phyloP scores from a whole-genome alignment of 495 filamentous ascomycete genomes.

The Darksidea phi region DNA sequence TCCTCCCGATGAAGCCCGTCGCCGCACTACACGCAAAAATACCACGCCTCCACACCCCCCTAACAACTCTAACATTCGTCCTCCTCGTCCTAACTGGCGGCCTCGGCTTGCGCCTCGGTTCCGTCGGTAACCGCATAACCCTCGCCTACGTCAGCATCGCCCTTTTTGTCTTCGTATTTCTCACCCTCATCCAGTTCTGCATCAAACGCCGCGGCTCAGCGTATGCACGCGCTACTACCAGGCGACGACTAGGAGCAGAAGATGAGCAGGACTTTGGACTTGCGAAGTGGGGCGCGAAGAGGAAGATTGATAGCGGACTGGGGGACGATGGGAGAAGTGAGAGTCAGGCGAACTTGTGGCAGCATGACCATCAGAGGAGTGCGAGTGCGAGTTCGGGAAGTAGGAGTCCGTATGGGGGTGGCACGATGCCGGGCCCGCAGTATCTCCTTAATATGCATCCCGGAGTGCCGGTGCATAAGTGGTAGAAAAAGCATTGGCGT shows the following conservation, averaged over 20 bases:
- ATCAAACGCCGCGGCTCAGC: constrained; percentile 21
- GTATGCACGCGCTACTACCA: constrained; percentile 7
- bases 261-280: constrained; percentile 25
- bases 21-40: constrained; percentile 4
- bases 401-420: constrained; percentile 23
- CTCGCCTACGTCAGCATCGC: constrained; percentile 20
- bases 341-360: neutral
- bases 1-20: constrained; percentile 23
- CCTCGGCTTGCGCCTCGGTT: constrained; percentile 29
- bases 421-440: constrained; percentile 32
- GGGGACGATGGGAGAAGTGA: neutral
- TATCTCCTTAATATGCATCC: constrained; percentile 36
- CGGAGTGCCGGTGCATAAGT: constrained; percentile 29
- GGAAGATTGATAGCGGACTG: neutral
- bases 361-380: constrained; percentile 11
- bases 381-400: constrained; percentile 4
- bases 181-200: constrained; percentile 18
- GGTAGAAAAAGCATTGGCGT: too few relatives aligned
- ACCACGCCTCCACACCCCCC: constrained; percentile 24
- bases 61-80: constrained; percentile 16
- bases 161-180: constrained; percentile 16
- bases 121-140: constrained; percentile 9
- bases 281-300: neutral
- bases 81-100: constrained; percentile 27
- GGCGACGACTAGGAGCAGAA: constrained; percentile 3